A percentile compares a stretch with the other conserved stretches of the same genome.
These are phyloP conservation scores for Coriaria nepalensis DNA, from an alignment of 306 rosid genomes.

Conservation along the genomic window DNA sequence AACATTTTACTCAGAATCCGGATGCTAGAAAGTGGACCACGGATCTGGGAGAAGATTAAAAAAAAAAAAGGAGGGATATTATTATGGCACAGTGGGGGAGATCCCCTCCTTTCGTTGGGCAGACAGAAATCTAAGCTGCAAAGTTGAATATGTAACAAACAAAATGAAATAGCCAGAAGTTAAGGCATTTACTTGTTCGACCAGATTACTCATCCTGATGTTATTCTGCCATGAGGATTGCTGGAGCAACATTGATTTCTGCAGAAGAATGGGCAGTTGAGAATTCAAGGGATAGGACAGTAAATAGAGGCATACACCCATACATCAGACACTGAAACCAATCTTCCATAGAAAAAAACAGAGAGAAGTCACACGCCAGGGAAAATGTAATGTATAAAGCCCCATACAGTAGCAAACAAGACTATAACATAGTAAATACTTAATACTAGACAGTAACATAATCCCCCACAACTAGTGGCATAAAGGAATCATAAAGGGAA, in stretches of 20 bases:
- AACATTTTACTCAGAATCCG: slow-evolving; percentile 79
- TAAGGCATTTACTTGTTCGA: slow-evolving; percentile 57
- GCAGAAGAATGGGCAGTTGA: slow-evolving; percentile 20
- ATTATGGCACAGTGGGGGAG: slow-evolving; percentile 13
- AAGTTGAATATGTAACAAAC: slow-evolving; percentile 2
- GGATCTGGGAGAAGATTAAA: slow-evolving; percentile 40
- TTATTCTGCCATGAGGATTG: slow-evolving; percentile 93
- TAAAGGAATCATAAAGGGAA: too few relatives aligned
- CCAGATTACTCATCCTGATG: slow-evolving; percentile 68
- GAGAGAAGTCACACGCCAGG: too few relatives aligned
- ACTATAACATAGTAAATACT: too few relatives aligned
- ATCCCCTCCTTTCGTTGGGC: too few relatives aligned
- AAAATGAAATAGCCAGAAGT: slow-evolving; percentile 6
- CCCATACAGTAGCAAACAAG: too few relatives aligned
- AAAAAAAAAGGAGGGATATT: slow-evolving; percentile 12
- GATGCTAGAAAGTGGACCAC: slow-evolving; percentile 87
- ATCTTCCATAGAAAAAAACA: not conserved
- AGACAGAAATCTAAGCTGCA: too few relatives aligned
- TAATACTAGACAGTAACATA: too few relatives aligned
- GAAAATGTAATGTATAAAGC: too few relatives aligned
- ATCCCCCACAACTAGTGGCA: too few relatives aligned
- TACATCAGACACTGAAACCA: slow-evolving; percentile 9
- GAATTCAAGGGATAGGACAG: not conserved
- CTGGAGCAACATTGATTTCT: slow-evolving; percentile 85
- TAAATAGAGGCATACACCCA: not conserved